Conservation (phyloP, 495 filamentous ascomycete species). For the Aspergillus cavernicola region DNA sequence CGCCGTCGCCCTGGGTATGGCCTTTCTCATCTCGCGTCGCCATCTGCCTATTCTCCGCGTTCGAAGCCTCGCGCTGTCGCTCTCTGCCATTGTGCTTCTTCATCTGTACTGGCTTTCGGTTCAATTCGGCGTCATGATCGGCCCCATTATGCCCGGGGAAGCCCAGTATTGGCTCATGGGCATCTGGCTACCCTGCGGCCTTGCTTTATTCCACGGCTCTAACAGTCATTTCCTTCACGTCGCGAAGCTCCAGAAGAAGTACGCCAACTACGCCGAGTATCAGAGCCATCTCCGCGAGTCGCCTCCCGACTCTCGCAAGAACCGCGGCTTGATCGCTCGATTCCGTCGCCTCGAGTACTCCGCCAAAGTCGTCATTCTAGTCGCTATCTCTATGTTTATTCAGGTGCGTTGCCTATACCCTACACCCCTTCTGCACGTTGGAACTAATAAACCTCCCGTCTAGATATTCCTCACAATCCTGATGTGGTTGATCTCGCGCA, state of each 20-base stretch:
- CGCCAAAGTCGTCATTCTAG: slow-evolving; percentile 22
- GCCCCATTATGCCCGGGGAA: slow-evolving; percentile 54
- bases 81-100: slow-evolving; percentile 55
- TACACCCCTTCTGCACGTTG: neutral
- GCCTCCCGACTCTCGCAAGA: slow-evolving; percentile 1
- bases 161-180: slow-evolving; percentile 73
- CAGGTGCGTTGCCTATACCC: slow-evolving; percentile 21
- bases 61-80: slow-evolving; percentile 56
- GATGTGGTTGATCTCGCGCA: slow-evolving; percentile 62
- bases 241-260: slow-evolving; percentile 43
- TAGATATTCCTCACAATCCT: slow-evolving; percentile 57
- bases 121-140: slow-evolving; percentile 58
- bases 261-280: slow-evolving; percentile 14
- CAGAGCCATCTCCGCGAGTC: slow-evolving; percentile 8
- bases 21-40: slow-evolving; percentile 53
- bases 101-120: slow-evolving; percentile 62
- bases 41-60: slow-evolving; percentile 57
- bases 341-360: slow-evolving; percentile 31
- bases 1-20: slow-evolving; percentile 48
- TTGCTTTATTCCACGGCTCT: slow-evolving; percentile 68
- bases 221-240: slow-evolving; percentile 64
- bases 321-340: slow-evolving; percentile 19
- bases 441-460: neutral
- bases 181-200: slow-evolving; percentile 63
- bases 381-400: slow-evolving; percentile 26